Evolutionary conservation across 1,139 yeast species (phyloP).

Genomic region (Sugiyamaella novakii): DNA sequence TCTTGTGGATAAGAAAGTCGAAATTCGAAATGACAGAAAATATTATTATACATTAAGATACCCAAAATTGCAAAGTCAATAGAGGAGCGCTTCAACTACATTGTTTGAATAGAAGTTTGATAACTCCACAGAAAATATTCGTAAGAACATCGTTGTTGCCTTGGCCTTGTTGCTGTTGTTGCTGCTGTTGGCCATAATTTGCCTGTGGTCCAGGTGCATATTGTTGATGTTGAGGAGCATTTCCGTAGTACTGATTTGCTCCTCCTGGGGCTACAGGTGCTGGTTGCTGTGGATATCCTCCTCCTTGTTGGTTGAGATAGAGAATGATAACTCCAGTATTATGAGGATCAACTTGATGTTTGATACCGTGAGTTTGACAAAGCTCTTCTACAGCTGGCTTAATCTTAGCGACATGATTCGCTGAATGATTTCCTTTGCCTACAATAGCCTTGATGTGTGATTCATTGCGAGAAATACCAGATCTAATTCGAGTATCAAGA

Average conservation of each 20-base stretch:
- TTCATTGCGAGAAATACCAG: slow-evolving; percentile 64
- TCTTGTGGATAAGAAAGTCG: no score
- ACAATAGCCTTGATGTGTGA: slow-evolving; percentile 64
- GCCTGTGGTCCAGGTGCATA: slow-evolving; percentile 27
- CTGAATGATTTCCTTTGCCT: slow-evolving; percentile 91
- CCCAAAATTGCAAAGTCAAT: no score
- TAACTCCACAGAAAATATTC: slow-evolving; percentile 25
- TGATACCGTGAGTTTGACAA: slow-evolving; percentile 66
- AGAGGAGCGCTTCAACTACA: no score
- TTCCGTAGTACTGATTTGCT: slow-evolving; percentile 22
- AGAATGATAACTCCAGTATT: slow-evolving; percentile 82
- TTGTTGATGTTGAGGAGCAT: slow-evolving; percentile 20
- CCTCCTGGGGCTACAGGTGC: slow-evolving; percentile 5
- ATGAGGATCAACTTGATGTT: slow-evolving; percentile 61
- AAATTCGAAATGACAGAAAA: no score
- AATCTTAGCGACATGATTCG: slow-evolving; percentile 78
- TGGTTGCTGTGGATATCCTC: slow-evolving; percentile 19
- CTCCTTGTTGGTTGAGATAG: slow-evolving; percentile 50
- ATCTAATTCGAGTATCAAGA: slow-evolving; percentile 70
- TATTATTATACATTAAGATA: slow-evolving; percentile 17
- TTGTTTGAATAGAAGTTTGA: slow-evolving; percentile 28
- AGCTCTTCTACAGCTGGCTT: slow-evolving; percentile 85
- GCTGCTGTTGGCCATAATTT: slow-evolving; percentile 31
- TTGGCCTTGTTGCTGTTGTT: slow-evolving; percentile 33
- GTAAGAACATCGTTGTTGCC: slow-evolving; percentile 31